These are phyloP conservation scores for Paspalum notatum DNA, from an alignment of 176 grass and related monocot species.

Conservation along the genomic window DNA sequence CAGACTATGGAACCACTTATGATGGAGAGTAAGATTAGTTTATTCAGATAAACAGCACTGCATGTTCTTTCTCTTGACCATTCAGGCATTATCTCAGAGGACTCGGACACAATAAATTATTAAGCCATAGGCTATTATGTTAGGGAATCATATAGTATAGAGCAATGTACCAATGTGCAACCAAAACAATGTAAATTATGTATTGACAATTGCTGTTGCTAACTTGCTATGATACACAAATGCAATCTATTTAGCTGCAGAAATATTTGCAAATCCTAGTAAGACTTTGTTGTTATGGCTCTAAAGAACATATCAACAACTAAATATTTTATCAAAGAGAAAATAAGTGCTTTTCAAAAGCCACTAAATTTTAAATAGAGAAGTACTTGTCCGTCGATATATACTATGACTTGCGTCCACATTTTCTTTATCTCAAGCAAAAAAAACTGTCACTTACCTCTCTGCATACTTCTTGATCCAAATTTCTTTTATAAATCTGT, in stretches of 20 bases:
- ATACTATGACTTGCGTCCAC: not conserved
- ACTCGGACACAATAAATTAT: no score
- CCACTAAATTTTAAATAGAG: not conserved
- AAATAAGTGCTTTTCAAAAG: not conserved
- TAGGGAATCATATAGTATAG: not conserved
- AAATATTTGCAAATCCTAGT: not conserved
- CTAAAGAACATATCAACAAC: not conserved
- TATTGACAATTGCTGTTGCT: not conserved
- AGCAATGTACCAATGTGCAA: not conserved
- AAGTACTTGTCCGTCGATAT: not conserved
- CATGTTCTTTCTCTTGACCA: not conserved
- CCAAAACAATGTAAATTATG: slow-evolving; percentile 12
- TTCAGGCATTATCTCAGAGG: not conserved
- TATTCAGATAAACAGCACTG: not conserved
- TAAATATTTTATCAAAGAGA: not conserved
- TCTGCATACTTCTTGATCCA: slow-evolving; percentile 87
- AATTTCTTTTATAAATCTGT: slow-evolving; percentile 81
- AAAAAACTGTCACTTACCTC: slow-evolving; percentile 57
- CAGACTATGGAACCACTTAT: not conserved
- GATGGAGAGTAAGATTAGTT: not conserved
- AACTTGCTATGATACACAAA: not conserved
- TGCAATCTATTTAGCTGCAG: not conserved
- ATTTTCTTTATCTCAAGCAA: slow-evolving; percentile 5
- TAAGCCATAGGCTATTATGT: not conserved
- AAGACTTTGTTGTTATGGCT: not conserved